Base-by-base conservation (phyloP, 23 red algal species). In the Cyanidiococcus yangmingshanensis region DNA sequence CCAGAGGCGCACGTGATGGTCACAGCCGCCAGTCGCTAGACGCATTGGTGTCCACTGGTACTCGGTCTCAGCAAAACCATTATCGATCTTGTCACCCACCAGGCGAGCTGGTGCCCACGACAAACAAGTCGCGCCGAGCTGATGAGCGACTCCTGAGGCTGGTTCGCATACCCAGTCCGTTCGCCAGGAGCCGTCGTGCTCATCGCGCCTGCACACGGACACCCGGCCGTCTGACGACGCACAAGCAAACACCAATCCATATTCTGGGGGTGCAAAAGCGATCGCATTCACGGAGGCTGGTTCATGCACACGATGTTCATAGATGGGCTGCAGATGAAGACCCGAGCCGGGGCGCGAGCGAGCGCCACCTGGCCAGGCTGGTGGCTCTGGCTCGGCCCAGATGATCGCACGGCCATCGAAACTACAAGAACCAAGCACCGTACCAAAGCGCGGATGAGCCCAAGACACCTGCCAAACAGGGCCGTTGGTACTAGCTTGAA, bases 381-480 rank as follows among this genome's bases (percentile, higher is more conserved):
- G 12, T 15, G 45, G 45, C 45, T 54, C 45, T 21, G 7, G 45
- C 45, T 54, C 45, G 15, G 74, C 75, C 94, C 94, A 98, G 3
- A 98, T 33, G 51, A 98, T 89, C 7, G 89, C 94, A 24, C 87
- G 83, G 25, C 89, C 82, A 76, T 98, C 94, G 37, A 86, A 88
- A 1, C 88, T 85, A 41, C 84, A 87, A 0, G 94, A 89, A 15
- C 87, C 94, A 16, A 98, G 85, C 27, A 98, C 35, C 31, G 82
- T 87, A 68, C 90, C 88, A 67, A 87, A 87, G 17, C 80, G 79
- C 25, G 94, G 94, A 58, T 98, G 94, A 24, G 88, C 88, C 94
- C 94, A 98, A 2, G 87, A 78, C 17, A 98, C 80, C 54, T 98
- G 94, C 94, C 94, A 98, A 37, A 98, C 88, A 1, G 94, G 85